A percentile compares a stretch with the other conserved stretches of the same genome.
These are phyloP conservation scores for Diaporthe ilicicola DNA, from an alignment of 2,329 filamentous ascomycete genomes.

Conservation along the genomic window DNA sequence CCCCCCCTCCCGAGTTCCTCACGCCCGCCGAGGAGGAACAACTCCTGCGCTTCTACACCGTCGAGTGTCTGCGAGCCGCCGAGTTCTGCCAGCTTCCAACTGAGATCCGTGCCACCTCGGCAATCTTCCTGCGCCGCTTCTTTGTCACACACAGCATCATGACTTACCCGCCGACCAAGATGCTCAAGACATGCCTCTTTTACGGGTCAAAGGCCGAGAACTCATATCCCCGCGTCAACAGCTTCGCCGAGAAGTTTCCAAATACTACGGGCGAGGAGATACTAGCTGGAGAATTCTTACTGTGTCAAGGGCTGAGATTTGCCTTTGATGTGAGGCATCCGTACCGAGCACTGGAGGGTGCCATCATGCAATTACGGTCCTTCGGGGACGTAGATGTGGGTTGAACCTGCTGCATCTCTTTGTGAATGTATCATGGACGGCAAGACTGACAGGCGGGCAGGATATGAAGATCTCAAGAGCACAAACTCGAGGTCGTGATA, in stretches of 20 bases:
- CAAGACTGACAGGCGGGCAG: background rate
- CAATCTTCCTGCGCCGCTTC: conserved; percentile 91
- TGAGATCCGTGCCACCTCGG: conserved; percentile 74
- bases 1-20: conserved; percentile 75
- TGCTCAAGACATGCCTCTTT: conserved; percentile 90
- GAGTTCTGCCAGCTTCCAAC: conserved; percentile 61
- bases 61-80: conserved; percentile 65
- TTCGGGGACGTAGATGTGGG: conserved; percentile 67
- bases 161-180: conserved; percentile 91
- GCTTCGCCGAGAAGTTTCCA: conserved; percentile 74
- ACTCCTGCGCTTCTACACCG: conserved; percentile 80
- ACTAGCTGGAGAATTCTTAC: conserved; percentile 88
- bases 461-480: conserved; percentile 63
- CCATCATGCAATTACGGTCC: conserved; percentile 81
- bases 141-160: conserved; percentile 96
- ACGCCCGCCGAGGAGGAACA: conserved; percentile 84
- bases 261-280: conserved; percentile 82
- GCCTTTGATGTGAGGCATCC: conserved; percentile 94
- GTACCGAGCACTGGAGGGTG: conserved; percentile 86
- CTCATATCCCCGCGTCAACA: conserved; percentile 70
- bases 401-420: background rate
- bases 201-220: conserved; percentile 94
- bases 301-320: conserved; percentile 92
- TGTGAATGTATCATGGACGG: background rate
- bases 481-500: conserved; percentile 75